A percentile compares a stretch with the other conserved stretches of the same genome.
Conservation (phyloP, 192 early-diverging fungal species). For the Coemansia sp. region DNA sequence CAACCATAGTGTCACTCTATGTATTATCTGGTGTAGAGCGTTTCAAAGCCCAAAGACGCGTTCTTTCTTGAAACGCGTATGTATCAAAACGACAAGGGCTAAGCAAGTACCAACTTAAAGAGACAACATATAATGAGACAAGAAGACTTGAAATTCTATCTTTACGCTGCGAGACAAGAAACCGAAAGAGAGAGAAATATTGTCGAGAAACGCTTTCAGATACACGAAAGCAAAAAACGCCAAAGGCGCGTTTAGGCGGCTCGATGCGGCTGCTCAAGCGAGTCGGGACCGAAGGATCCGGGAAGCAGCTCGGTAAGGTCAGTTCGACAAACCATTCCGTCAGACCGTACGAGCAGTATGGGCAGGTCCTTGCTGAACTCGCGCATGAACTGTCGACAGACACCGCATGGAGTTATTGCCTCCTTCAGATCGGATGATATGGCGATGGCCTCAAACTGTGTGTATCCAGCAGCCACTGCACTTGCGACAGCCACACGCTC, state of each 20-base stretch:
- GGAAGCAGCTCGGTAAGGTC: slow-evolving; percentile 64
- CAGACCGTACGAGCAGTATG: slow-evolving; percentile 59
- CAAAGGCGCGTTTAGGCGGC: slow-evolving; percentile 1
- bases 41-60: not conserved
- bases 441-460: slow-evolving; percentile 70
- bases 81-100: too few relatives aligned
- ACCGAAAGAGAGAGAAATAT: not conserved
- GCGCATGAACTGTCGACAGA: slow-evolving; percentile 75
- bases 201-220: not conserved
- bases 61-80: too few relatives aligned
- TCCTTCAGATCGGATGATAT: slow-evolving; percentile 64
- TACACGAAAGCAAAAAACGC: slow-evolving; percentile 9
- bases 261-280: slow-evolving; percentile 17
- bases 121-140: too few relatives aligned
- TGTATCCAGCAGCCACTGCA: slow-evolving; percentile 82
- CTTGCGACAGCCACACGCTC: slow-evolving; percentile 88
- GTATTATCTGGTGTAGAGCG: not conserved
- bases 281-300: slow-evolving; percentile 70
- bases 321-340: slow-evolving; percentile 55
- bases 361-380: slow-evolving; percentile 73
- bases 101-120: too few relatives aligned
- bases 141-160: too few relatives aligned
- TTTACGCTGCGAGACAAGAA: not conserved
- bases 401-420: slow-evolving; percentile 63
- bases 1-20: slow-evolving; percentile 30